Percentiles rank a stretch among this genome's conserved stretches.
Evolutionary conservation across 2,329 filamentous ascomycete genomes (phyloP).

Genomic region (Fusarium citri): DNA sequence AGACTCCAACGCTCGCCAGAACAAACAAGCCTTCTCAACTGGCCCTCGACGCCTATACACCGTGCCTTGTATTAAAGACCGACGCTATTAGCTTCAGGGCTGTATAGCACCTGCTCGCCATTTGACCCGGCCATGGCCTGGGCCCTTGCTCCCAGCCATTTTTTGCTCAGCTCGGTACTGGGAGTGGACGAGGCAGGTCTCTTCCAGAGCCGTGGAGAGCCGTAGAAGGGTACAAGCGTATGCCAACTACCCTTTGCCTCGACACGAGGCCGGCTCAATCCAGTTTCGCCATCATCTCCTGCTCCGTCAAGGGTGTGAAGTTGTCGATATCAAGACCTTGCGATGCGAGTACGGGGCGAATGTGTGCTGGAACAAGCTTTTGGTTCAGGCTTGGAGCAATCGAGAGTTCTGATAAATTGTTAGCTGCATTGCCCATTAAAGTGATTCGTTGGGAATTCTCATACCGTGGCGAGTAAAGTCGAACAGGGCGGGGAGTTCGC

Average conservation of each 20-base stretch:
- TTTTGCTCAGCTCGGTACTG: constrained; percentile 47
- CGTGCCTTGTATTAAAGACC: constrained; percentile 39
- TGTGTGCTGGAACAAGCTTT: constrained; percentile 86
- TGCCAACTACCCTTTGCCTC: constrained; percentile 50
- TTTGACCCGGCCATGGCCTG: constrained; percentile 45
- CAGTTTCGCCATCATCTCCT: constrained; percentile 97
- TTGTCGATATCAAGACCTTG: constrained; percentile 93
- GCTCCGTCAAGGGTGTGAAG: constrained; percentile 89
- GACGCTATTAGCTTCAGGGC: constrained; percentile 47
- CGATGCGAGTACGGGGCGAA: constrained; percentile 77
- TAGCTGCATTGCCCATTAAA: constrained; percentile 11
- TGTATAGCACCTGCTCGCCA: constrained; percentile 47
- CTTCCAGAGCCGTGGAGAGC: constrained; percentile 49
- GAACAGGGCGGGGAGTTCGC: constrained; percentile 88
- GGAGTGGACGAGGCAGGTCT: constrained; percentile 47
- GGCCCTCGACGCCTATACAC: constrained; percentile 37
- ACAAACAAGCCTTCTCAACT: constrained; percentile 47
- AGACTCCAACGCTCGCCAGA: constrained; percentile 49
- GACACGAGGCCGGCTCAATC: constrained; percentile 72
- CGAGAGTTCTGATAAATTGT: constrained; percentile 79
- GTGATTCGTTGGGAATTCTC: constrained; percentile 47
- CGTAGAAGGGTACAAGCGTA: constrained; percentile 47
- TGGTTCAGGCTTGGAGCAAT: constrained; percentile 90
- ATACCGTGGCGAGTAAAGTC: constrained; percentile 94
- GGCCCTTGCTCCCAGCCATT: constrained; percentile 47